Base-by-base conservation (phyloP, 1,284 basidiomycete species). In the Cryptococcus sp. region DNA sequence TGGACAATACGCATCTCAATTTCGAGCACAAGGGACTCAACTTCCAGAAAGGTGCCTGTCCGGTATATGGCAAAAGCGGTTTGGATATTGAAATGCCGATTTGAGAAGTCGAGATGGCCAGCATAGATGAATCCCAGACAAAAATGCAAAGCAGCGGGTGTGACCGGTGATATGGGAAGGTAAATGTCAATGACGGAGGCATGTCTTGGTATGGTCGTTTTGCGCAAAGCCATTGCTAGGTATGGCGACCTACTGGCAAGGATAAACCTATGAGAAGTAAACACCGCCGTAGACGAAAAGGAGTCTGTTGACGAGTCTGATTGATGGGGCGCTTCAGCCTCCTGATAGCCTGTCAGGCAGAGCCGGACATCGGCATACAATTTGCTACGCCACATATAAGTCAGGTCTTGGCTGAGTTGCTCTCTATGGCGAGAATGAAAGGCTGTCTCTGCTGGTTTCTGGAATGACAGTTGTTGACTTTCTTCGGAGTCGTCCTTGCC, bases 311-410 rank as follows among this genome's bases (percentile, higher is more conserved):
- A 70, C n/a, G 63, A 65, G 50, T 68, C 67, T 1, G 70, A 70
- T 39, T 70, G 61, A 12, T 57, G 56, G 36, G 39, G 23, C 5
- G 44, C 42, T 9, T 43, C 35, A 50, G 60, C 52, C 44, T 44
- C 54, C 79, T 78, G 15, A 80, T 81, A 11, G 80, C 60, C 60
- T 47, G 81, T 82, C 40, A 93, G 83, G 0, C 87, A 82, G 57
- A 97, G 87, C 52, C 86, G 84, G 16, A 93, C 84, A 75, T 97
- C 93, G 2, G 89, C 89, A 76, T 93, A 97, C 13, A 97, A 84
- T 54, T 91, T 85, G 16, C 88, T 90, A 28, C 92, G 80, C 93
- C 93, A 96, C 91, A 94, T 94, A 80, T 88, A 96, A 28, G 94
- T 89, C 36, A 96, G 81, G 72, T 96, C 93, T 56, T 76, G 73